Evolutionary conservation across 2,329 filamentous ascomycete genomes (phyloP).

Genomic region (Leptographium wingfieldii): DNA sequence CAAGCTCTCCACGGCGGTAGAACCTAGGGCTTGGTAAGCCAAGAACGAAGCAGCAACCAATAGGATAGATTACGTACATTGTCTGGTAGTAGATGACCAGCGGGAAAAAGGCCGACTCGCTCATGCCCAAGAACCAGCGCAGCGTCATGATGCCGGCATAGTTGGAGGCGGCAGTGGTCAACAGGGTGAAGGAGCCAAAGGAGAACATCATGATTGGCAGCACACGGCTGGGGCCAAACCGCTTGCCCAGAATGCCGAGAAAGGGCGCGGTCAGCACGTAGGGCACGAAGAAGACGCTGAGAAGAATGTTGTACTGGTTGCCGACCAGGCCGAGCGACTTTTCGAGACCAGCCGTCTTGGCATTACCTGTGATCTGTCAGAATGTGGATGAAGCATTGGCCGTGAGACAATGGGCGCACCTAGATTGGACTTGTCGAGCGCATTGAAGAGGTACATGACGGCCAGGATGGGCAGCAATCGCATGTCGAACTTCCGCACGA

Average conservation of each 20-base stretch:
- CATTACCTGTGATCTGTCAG: not conserved
- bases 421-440: conserved; percentile 24
- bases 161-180: conserved; percentile 31
- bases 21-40: conserved; percentile 31
- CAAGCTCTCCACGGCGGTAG: conserved; percentile 59
- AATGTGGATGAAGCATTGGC: too few relatives aligned
- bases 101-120: conserved; percentile 13
- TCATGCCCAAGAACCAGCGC: conserved; percentile 56
- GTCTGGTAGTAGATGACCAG: conserved; percentile 35
- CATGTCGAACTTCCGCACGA: conserved; percentile 43
- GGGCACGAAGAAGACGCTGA: conserved; percentile 64
- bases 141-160: conserved; percentile 25
- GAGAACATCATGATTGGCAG: conserved; percentile 63
- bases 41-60: not conserved
- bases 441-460: conserved; percentile 37
- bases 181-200: conserved; percentile 50
- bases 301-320: conserved; percentile 57
- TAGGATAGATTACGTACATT: conserved; percentile 30
- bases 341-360: not conserved
- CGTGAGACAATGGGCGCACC: conserved; percentile 8
- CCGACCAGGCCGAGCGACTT: conserved; percentile 18
- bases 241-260: conserved; percentile 52
- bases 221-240: conserved; percentile 52
- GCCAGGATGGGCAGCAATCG: conserved; percentile 40
- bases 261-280: conserved; percentile 58